Conservation (phyloP, 176 grass and related monocot species). For the Ensete glaucum region DNA sequence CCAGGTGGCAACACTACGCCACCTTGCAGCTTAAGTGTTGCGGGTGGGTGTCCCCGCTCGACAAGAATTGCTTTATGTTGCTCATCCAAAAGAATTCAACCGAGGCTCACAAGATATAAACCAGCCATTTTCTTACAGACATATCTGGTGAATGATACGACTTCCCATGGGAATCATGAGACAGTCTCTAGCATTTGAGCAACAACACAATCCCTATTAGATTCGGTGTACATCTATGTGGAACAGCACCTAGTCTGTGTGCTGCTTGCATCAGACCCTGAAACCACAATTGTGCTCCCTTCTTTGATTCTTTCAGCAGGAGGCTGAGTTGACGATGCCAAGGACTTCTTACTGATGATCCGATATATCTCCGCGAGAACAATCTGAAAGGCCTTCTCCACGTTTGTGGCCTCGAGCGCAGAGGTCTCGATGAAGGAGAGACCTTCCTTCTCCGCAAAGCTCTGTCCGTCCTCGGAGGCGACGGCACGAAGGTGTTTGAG, state of each 20-base stretch:
- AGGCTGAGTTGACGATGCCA: neutral
- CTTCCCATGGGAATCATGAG: too few relatives aligned
- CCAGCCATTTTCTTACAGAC: too few relatives aligned
- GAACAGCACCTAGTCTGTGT: neutral
- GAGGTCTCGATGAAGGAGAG: constrained; percentile 75
- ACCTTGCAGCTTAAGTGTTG: too few relatives aligned
- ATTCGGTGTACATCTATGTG: neutral
- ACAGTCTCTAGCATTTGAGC: too few relatives aligned
- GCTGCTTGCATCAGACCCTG: neutral
- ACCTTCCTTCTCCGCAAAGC: constrained; percentile 64
- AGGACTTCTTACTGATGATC: neutral
- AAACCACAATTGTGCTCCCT: neutral
- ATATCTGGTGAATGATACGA: too few relatives aligned
- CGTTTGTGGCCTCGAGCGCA: constrained; percentile 66
- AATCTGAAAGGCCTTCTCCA: constrained; percentile 69
- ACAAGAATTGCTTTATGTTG: too few relatives aligned
- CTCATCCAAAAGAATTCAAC: too few relatives aligned
- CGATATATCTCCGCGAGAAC: constrained; percentile 64
- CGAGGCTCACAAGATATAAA: too few relatives aligned
- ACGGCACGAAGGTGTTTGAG: constrained; percentile 49
- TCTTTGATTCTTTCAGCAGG: neutral
- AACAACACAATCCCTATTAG: neutral
- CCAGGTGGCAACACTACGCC: too few relatives aligned
- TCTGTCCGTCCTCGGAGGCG: constrained; percentile 43
- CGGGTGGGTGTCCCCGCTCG: too few relatives aligned